These are phyloP conservation scores for Pyrenophora teres DNA, from an alignment of 2,329 filamentous ascomycete species.

Conservation along the genomic window DNA sequence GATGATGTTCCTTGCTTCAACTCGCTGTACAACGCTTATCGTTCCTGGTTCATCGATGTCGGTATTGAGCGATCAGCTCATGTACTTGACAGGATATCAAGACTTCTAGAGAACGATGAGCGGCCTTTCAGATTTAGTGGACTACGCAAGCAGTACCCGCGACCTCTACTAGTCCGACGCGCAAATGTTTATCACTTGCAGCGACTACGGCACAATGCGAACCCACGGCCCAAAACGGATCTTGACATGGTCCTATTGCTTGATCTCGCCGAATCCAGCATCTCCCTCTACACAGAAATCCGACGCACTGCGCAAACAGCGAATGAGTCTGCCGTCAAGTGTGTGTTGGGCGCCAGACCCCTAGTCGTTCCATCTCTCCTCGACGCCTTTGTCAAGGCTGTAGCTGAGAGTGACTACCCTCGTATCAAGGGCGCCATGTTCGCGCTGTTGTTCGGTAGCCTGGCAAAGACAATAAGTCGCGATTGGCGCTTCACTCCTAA, in stretches of 20 bases:
- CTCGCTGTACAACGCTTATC: conserved; percentile 86
- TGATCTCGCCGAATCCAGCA: conserved; percentile 85
- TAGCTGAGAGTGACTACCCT: conserved; percentile 81
- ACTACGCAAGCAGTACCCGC: conserved; percentile 86
- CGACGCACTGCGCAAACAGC: conserved; percentile 91
- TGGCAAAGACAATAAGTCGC: conserved; percentile 83
- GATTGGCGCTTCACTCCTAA: conserved; percentile 95
- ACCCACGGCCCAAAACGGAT: conserved; percentile 84
- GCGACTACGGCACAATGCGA: conserved; percentile 90
- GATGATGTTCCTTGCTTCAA: conserved; percentile 97
- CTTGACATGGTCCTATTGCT: conserved; percentile 83
- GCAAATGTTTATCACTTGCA: conserved; percentile 95
- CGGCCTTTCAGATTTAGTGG: conserved; percentile 94
- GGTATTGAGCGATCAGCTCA: conserved; percentile 95
- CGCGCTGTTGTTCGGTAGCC: conserved; percentile 83
- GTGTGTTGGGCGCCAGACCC: conserved; percentile 82
- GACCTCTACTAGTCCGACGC: conserved; percentile 87
- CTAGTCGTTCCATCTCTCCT: conserved; percentile 90
- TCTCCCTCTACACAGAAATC: conserved; percentile 93
- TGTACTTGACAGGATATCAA: conserved; percentile 82
- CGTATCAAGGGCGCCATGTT: conserved; percentile 95
- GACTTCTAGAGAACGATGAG: conserved; percentile 84
- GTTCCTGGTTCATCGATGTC: conserved; percentile 96
- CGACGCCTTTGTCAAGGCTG: conserved; percentile 74
- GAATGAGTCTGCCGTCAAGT: conserved; percentile 90